Percentiles rank a stretch among this genome's conserved stretches.
phyloP scores from a whole-genome alignment of 2,329 filamentous ascomycete species.

The Coniochaeta sp. region DNA sequence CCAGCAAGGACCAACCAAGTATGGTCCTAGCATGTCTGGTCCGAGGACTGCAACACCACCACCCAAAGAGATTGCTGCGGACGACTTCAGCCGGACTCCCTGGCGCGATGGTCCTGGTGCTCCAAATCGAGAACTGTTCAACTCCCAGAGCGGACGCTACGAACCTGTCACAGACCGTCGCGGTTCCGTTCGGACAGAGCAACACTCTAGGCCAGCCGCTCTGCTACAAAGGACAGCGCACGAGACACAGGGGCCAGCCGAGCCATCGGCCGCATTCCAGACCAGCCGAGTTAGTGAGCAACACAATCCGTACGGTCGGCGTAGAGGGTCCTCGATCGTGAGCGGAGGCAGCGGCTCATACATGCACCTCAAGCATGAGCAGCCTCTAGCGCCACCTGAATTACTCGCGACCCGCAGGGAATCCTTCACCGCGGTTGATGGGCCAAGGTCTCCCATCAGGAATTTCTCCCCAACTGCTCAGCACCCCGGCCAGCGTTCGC shows the following conservation, averaged over 20 bases:
- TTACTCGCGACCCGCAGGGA: slow-evolving; percentile 35
- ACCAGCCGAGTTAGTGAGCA: slow-evolving; percentile 61
- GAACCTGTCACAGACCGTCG: slow-evolving; percentile 80
- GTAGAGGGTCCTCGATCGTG: slow-evolving; percentile 83
- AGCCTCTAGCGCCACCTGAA: slow-evolving; percentile 33
- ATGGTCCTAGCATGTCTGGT: slow-evolving; percentile 45
- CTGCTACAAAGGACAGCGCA: slow-evolving; percentile 68
- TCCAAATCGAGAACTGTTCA: slow-evolving; percentile 72
- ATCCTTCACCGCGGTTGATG: slow-evolving; percentile 44
- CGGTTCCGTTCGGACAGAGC: slow-evolving; percentile 60
- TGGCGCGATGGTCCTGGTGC: slow-evolving; percentile 66
- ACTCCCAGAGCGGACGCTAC: slow-evolving; percentile 90
- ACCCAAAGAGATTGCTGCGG: slow-evolving; percentile 81
- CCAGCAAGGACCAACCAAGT: slow-evolving; percentile 33
- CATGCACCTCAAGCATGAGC: slow-evolving; percentile 44
- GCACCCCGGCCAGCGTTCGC: slow-evolving; percentile 20
- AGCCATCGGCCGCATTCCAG: slow-evolving; percentile 83
- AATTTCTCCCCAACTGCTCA: slow-evolving; percentile 30
- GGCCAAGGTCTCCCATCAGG: slow-evolving; percentile 37
- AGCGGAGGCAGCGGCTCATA: slow-evolving; percentile 76
- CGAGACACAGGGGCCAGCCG: slow-evolving; percentile 59
- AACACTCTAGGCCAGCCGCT: slow-evolving; percentile 62
- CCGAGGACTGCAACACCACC: slow-evolving; percentile 46
- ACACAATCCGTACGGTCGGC: slow-evolving; percentile 62
- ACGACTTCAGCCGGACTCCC: slow-evolving; percentile 80